Percentiles rank a stretch among this genome's conserved stretches.
Conservation (phyloP, 306 rosid genomes). For the Fragaria vesca region DNA sequence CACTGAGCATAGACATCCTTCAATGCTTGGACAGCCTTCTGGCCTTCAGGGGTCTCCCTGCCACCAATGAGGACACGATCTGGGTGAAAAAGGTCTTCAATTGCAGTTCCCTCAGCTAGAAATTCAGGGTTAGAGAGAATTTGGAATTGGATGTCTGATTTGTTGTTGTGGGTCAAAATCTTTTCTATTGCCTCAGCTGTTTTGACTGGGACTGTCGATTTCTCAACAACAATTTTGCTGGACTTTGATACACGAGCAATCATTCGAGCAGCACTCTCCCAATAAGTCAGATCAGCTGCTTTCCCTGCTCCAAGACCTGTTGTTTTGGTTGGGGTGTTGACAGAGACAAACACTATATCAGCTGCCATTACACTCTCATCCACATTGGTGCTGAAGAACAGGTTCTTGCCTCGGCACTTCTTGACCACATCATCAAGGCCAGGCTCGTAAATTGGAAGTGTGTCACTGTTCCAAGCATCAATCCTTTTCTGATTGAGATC, state of each 20-base stretch:
- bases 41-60: conserved; percentile 79
- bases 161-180: conserved; percentile 84
- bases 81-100: conserved; percentile 75
- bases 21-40: conserved; percentile 68
- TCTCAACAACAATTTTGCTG: conserved; percentile 91
- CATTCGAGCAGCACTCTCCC: conserved; percentile 99
- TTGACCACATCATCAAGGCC: conserved; percentile 81
- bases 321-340: conserved; percentile 91
- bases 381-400: conserved; percentile 95
- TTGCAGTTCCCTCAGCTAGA: conserved; percentile 97
- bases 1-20: conserved; percentile 80
- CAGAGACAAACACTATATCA: conserved; percentile 92
- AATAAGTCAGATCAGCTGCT: conserved; percentile 89
- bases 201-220: conserved; percentile 95
- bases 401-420: conserved; percentile 87
- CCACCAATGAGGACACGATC: conserved; percentile 91
- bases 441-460: conserved; percentile 96
- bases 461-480: conserved; percentile 91
- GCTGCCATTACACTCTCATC: conserved; percentile 80
- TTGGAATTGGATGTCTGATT: conserved; percentile 71
- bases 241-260: conserved; percentile 90
- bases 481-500: conserved; percentile 80
- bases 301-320: conserved; percentile 92
- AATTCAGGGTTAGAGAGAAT: conserved; percentile 92
- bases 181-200: conserved; percentile 97